Conservation (phyloP, 345 rosid species). For the Citrus unshiu region DNA sequence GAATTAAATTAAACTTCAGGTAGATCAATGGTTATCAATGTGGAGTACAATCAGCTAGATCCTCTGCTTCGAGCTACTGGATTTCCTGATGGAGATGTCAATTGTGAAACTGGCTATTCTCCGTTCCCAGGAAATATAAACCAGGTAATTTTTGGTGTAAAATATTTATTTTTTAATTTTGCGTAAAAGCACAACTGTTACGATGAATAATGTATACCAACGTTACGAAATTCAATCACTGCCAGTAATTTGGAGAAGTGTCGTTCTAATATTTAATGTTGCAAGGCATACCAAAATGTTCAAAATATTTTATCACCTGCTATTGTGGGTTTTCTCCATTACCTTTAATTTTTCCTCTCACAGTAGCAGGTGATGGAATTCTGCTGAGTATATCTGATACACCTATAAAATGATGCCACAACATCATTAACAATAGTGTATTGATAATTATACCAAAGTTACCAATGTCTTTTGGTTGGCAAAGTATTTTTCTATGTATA, state of each 20-base stretch:
- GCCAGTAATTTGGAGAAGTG: not conserved
- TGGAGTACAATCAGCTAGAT: constrained; percentile 97
- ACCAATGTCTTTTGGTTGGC: not conserved
- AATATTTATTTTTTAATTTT: not conserved
- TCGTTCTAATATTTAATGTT: not conserved
- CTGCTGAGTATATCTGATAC: not conserved
- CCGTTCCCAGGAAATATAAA: constrained; percentile 99
- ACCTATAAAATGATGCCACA: not conserved
- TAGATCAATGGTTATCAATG: constrained; percentile 92
- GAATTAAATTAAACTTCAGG: constrained; percentile 44
- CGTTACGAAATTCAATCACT: not conserved
- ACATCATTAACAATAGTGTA: not conserved
- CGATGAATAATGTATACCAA: not conserved
- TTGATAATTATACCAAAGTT: not conserved
- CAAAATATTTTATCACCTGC: not conserved
- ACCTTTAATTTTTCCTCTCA: not conserved
- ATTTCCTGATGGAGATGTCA: constrained; percentile 85
- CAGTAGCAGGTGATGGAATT: not conserved
- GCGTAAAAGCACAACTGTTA: not conserved
- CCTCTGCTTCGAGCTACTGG: constrained; percentile 91
- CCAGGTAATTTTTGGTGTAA: constrained; percentile 52
- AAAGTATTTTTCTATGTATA: not conserved
- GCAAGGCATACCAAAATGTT: not conserved
- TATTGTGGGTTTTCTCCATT: not conserved
- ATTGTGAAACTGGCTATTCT: constrained; percentile 88